Conservation (phyloP, 2,329 filamentous ascomycete species). For the Stagonosporopsis cucurbitacearum region DNA sequence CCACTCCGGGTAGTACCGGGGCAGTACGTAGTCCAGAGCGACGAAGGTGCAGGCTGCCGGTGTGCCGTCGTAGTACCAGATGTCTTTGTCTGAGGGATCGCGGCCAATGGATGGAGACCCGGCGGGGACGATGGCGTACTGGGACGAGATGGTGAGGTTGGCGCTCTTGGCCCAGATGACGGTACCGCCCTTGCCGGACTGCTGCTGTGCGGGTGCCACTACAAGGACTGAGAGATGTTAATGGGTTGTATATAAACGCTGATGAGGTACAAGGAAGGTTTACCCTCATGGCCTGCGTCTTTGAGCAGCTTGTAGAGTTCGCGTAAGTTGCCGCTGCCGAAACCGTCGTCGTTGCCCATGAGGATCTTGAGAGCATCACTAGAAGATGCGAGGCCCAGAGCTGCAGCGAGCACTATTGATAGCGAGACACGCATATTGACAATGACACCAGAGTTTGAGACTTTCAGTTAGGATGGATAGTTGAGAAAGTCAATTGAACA, state of each 20-base stretch:
- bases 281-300: conserved; percentile 37
- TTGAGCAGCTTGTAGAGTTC: conserved; percentile 42
- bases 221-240: conserved; percentile 44
- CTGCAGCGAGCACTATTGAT: conserved; percentile 23
- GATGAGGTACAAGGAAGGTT: background rate
- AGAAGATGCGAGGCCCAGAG: conserved; percentile 25
- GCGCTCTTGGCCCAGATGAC: conserved; percentile 52
- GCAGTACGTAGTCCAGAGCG: conserved; percentile 63
- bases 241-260: background rate
- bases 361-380: conserved; percentile 43
- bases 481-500: background rate
- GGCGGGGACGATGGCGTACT: conserved; percentile 56
- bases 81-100: conserved; percentile 60
- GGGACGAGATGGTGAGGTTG: conserved; percentile 52
- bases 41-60: conserved; percentile 64
- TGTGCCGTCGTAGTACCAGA: conserved; percentile 68
- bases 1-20: conserved; percentile 48
- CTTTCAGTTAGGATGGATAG: background rate
- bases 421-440: conserved; percentile 26
- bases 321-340: conserved; percentile 46
- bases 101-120: conserved; percentile 58
- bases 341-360: conserved; percentile 51
- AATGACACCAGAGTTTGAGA: background rate
- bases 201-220: conserved; percentile 52
- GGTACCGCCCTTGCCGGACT: conserved; percentile 56